Percentiles rank a stretch among this genome's conserved stretches.
These are phyloP conservation scores for Rhizoclosmatium sp. DNA, from an alignment of 192 early-diverging fungal species.

Conservation along the genomic window DNA sequence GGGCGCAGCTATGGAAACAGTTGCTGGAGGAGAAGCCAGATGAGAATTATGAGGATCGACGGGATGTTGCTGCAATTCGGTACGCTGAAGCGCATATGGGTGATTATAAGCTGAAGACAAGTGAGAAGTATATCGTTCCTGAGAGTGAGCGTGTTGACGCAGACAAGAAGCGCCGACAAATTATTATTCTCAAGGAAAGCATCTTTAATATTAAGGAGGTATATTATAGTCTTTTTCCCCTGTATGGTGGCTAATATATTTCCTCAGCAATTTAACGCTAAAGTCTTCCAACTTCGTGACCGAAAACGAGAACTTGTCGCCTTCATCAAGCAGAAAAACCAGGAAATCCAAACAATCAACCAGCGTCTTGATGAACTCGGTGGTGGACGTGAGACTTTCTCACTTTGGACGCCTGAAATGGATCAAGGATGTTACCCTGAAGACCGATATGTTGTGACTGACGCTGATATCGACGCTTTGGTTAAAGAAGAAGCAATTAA, in stretches of 20 bases:
- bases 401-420: constrained; percentile 45
- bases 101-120: constrained; percentile 71
- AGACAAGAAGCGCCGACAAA: constrained; percentile 68
- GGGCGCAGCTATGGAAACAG: constrained; percentile 60
- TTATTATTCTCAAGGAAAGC: constrained; percentile 62
- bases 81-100: constrained; percentile 68
- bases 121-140: constrained; percentile 73
- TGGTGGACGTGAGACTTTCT: constrained; percentile 13
- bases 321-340: constrained; percentile 44
- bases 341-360: constrained; percentile 47
- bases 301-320: constrained; percentile 47
- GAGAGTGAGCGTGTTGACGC: constrained; percentile 71
- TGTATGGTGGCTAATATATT: not conserved
- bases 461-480: constrained; percentile 55
- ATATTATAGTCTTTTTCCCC: not conserved
- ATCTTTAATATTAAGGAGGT: constrained; percentile 66
- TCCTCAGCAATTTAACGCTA: constrained; percentile 57
- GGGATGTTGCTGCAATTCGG: constrained; percentile 65
- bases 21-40: constrained; percentile 68
- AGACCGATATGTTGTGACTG: constrained; percentile 53
- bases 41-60: constrained; percentile 65
- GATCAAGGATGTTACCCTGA: constrained; percentile 61
- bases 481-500: constrained; percentile 48
- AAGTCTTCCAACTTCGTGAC: constrained; percentile 48
- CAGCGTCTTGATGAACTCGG: constrained; percentile 47